Percentiles rank a stretch among this genome's conserved stretches.
These are phyloP conservation scores for Blastocystis sp. DNA, from an alignment of 352 stramenopile species.

Conservation along the genomic window DNA sequence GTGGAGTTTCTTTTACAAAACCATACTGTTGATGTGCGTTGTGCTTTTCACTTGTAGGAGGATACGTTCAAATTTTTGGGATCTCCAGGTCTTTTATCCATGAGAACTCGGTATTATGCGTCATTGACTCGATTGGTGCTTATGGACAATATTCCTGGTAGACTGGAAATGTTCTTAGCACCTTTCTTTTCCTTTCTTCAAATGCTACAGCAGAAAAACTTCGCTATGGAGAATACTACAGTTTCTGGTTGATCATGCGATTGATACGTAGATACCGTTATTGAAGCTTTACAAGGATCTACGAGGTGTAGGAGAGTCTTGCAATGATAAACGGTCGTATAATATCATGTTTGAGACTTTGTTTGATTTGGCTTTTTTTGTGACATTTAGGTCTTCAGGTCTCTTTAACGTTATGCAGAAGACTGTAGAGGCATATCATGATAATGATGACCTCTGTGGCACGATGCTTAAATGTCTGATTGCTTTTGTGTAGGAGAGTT, in stretches of 20 bases:
- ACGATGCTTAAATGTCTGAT: slow-evolving; percentile 34
- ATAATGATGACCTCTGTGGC: neutral
- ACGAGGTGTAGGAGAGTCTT: neutral
- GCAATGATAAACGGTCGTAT: neutral
- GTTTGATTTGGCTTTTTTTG: neutral
- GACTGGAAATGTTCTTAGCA: slow-evolving; percentile 39
- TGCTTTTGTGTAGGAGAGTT: neutral
- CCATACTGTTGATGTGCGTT: neutral
- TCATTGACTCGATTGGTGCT: slow-evolving; percentile 29
- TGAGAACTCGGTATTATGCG: slow-evolving; percentile 29
- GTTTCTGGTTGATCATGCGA: neutral
- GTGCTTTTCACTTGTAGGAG: neutral
- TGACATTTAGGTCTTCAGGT: neutral
- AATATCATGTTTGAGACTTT: slow-evolving; percentile 39
- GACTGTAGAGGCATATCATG: neutral
- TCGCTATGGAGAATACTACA: neutral
- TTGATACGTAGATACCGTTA: neutral
- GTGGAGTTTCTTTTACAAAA: slow-evolving; percentile 59
- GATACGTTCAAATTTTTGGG: slow-evolving; percentile 32
- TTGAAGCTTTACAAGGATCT: slow-evolving; percentile 55
- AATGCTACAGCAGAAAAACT: neutral
- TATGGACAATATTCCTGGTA: slow-evolving; percentile 52
- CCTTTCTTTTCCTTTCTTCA: slow-evolving; percentile 9
- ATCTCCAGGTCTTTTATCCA: neutral
- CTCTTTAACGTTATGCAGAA: neutral